Evolutionary conservation across 1,139 yeast genomes (phyloP).

Genomic region (Nakaseomyces sp.): DNA sequence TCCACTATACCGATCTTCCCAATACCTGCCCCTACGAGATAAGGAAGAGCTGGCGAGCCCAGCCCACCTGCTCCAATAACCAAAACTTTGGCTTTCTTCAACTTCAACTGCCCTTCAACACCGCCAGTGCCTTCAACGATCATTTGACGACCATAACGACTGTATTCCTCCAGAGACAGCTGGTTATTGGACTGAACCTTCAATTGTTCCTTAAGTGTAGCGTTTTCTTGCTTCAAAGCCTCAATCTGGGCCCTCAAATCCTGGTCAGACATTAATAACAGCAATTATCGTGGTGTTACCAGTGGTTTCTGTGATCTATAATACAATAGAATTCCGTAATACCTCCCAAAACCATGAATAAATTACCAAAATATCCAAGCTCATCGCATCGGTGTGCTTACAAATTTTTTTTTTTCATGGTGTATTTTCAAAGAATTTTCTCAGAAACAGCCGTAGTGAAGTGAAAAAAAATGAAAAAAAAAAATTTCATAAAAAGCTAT

Average conservation of each 20-base stretch:
- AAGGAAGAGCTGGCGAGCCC: constrained; percentile 85
- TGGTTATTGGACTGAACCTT: constrained; percentile 2
- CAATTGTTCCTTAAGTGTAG: constrained; percentile 17
- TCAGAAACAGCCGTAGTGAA: too few relatives aligned
- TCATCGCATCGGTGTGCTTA: too few relatives aligned
- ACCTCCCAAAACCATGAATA: too few relatives aligned
- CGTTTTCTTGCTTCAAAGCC: constrained; percentile 24
- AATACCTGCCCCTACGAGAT: constrained; percentile 80
- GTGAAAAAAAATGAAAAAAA: neutral
- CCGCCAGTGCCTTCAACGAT: constrained; percentile 53
- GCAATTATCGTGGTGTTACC: too few relatives aligned
- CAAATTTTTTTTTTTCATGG: too few relatives aligned
- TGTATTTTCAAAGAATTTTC: too few relatives aligned
- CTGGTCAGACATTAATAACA: constrained; percentile 1
- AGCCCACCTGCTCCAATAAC: constrained; percentile 96
- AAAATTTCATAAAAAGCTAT: too few relatives aligned
- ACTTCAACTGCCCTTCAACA: constrained; percentile 44
- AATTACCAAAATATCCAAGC: too few relatives aligned
- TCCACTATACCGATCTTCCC: constrained; percentile 84
- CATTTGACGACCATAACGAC: constrained; percentile 90
- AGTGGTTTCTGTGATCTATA: too few relatives aligned
- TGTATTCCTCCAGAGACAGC: constrained; percentile 51
- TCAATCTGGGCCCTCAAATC: constrained; percentile 18
- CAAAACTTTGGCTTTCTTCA: constrained; percentile 52
- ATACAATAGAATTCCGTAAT: too few relatives aligned